Evolutionary conservation across 371 early-diverging fungal species (phyloP).

Genomic region (Mortierella polycephala): DNA sequence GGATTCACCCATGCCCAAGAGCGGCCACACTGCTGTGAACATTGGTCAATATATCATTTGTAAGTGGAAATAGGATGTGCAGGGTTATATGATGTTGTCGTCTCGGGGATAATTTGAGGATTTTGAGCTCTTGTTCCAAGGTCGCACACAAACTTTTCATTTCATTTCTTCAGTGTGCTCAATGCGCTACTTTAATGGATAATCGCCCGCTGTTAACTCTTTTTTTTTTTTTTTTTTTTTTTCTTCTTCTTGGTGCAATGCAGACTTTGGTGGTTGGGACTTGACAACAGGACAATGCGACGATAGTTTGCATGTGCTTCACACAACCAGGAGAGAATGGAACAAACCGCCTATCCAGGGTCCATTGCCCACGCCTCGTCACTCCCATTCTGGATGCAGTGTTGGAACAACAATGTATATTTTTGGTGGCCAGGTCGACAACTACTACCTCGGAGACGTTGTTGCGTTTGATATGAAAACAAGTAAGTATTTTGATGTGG

Average conservation of each 20-base stretch:
- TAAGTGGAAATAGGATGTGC: conserved; percentile 19
- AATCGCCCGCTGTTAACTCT: no score
- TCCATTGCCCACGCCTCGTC: conserved; percentile 68
- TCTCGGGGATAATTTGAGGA: no score
- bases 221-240: not conserved
- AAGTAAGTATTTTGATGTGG: conserved; percentile 51
- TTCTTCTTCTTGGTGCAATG: not conserved
- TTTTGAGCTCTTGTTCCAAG: no score
- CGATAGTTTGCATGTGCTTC: conserved; percentile 34
- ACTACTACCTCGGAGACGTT: conserved; percentile 72
- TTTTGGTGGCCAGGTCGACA: conserved; percentile 77
- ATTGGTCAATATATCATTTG: conserved; percentile 53
- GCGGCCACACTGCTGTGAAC: conserved; percentile 48
- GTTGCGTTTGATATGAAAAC: conserved; percentile 58
- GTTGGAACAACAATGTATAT: conserved; percentile 75
- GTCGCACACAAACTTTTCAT: no score
- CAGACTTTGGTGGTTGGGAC: conserved; percentile 54
- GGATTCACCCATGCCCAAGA: conserved; percentile 42
- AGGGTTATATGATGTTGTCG: no score
- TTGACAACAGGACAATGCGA: conserved; percentile 51
- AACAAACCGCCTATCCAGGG: conserved; percentile 66
- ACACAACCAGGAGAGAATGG: conserved; percentile 63
- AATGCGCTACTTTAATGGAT: no score
- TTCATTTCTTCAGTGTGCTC: no score
- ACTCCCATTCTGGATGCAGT: conserved; percentile 72